phyloP scores from a whole-genome alignment of 345 rosid species.

The Viola odorata region DNA sequence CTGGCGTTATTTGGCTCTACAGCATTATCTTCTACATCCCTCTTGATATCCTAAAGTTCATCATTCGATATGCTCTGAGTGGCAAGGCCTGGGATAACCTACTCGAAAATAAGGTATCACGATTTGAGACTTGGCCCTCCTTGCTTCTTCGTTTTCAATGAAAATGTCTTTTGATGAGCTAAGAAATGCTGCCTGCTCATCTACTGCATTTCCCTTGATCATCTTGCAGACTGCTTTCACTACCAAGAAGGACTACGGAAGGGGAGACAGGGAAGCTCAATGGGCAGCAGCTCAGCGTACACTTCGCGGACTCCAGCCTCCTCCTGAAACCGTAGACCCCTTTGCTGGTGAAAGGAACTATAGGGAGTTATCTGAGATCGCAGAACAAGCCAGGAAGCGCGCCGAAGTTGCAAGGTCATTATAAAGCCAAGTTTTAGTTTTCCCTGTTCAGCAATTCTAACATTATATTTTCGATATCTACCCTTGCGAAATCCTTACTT shows the following conservation, averaged over 20 bases:
- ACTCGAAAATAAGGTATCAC: constrained; percentile 67
- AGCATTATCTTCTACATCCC: constrained; percentile 72
- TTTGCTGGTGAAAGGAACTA: constrained; percentile 54
- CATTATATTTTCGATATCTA: neutral
- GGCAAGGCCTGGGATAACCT: constrained; percentile 85
- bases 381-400: constrained; percentile 84
- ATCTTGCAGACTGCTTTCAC: constrained; percentile 77
- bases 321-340: constrained; percentile 35
- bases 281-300: constrained; percentile 92
- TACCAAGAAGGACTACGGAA: constrained; percentile 80
- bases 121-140: too few species aligned
- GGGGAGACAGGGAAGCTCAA: constrained; percentile 77
- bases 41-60: constrained; percentile 69
- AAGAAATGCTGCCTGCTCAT: too few species aligned
- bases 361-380: constrained; percentile 72
- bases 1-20: constrained; percentile 86
- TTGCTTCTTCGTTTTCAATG: too few species aligned
- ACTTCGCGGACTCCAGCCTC: constrained; percentile 64
- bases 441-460: neutral
- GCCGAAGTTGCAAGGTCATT: constrained; percentile 86
- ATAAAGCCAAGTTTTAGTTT: neutral
- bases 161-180: neutral
- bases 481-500: neutral
- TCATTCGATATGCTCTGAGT: constrained; percentile 54
- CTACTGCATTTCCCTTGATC: neutral